phyloP scores from a whole-genome alignment of 768 basidiomycete genomes.

The Hygrophorus russula region DNA sequence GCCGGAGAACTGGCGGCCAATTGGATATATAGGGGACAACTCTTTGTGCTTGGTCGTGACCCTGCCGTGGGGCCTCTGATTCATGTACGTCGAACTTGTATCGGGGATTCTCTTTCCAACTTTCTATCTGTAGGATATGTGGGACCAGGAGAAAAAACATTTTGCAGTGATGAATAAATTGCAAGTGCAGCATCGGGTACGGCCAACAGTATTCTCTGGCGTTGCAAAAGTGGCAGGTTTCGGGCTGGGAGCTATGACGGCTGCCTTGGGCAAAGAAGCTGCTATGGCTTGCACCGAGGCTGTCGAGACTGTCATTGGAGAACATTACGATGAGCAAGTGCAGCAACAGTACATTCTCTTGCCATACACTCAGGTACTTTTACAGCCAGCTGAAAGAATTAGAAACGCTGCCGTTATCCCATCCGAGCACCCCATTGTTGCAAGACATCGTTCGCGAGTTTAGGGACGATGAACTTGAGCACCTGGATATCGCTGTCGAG shows the following conservation, averaged over 20 bases:
- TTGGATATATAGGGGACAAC: conserved; percentile 88
- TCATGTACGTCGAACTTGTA: conserved; percentile 38
- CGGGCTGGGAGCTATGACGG: conserved; percentile 76
- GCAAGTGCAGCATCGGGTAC: conserved; percentile 69
- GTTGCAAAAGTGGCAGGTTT: conserved; percentile 83
- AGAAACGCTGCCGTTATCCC: conserved; percentile 46
- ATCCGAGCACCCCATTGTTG: conserved; percentile 72
- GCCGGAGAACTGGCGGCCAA: conserved; percentile 95
- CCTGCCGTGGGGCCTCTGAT: conserved; percentile 49
- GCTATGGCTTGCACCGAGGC: conserved; percentile 99
- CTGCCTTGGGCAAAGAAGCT: conserved; percentile 81
- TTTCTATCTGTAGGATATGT: conserved; percentile 82
- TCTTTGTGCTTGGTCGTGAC: conserved; percentile 58
- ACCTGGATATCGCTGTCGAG: conserved; percentile 83
- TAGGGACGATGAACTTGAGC: conserved; percentile 90
- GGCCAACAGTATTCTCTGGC: conserved; percentile 77
- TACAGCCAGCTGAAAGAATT: conserved; percentile 74
- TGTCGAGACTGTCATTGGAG: conserved; percentile 94
- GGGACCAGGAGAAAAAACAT: conserved; percentile 93
- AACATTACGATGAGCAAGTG: conserved; percentile 94
- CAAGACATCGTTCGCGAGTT: conserved; percentile 70
- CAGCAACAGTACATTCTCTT: neutral
- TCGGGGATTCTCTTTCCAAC: neutral
- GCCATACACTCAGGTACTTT: conserved; percentile 7
- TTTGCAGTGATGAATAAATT: conserved; percentile 77